Base-by-base conservation (phyloP, 2,329 filamentous ascomycete species). In the Aureobasidium sp. region DNA sequence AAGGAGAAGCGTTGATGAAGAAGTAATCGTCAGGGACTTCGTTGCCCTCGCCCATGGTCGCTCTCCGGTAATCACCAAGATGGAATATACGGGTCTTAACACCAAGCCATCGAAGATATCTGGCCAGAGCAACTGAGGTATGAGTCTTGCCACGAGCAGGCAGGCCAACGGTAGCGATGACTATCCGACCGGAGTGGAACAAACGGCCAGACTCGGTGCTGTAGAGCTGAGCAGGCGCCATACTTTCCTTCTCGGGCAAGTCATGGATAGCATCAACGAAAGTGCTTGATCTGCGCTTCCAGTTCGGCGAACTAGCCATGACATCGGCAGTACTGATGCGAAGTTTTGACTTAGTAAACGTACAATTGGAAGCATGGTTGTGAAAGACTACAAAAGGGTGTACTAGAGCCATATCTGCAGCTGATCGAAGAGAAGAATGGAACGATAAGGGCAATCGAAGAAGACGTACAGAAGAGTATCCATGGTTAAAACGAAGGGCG, bases 41-140 rank as follows among this genome's bases (percentile, higher is more conserved):
- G 62, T 88, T 87, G 15, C 87, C 90, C 45, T 86, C 85, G 19
- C 91, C 91, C 66, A 97, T 85, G 17, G 93, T 96, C 35, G 91
- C 92, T 72, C 94, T 85, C 67, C 94, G 88, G 74, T 99, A 99
- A 76, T 99, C 94, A 62, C 95, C 94, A 17, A 99, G 81, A 73
- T 99, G 94, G 73, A 99, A 99, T 68, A 97, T 95, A 67, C 93
- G 88, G 37, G 94, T 97, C 79, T 99, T 99, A 63, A 99, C 94
- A 65, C 94, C 94, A 42, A 99, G 83, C 94, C 94, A 99, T 75
- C 92, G 86, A 48, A 99, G 81, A 77, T 99, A 99, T 49, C 94
- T 87, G 50, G 93, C 91, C 70, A 99, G 82, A 7, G 94, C 96
- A 58, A 99, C 94, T 62, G 92, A 97, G 58, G 96, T 95, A 71